These are phyloP conservation scores for Ogataea trehalophila DNA, from an alignment of 805 yeast species.

Conservation along the genomic window DNA sequence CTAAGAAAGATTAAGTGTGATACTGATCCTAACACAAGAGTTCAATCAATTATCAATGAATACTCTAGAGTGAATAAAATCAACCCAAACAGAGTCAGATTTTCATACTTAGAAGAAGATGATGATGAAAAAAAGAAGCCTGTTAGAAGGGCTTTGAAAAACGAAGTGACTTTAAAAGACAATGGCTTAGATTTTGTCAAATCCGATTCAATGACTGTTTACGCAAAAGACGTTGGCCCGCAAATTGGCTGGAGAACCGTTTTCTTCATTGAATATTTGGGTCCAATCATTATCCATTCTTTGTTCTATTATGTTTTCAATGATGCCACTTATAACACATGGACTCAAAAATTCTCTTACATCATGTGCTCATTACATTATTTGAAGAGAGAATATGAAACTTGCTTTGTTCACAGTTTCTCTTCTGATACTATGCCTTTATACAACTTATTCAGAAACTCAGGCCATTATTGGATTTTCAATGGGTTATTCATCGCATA, in stretches of 20 bases:
- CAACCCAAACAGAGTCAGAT: constrained; percentile 49
- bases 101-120: constrained; percentile 36
- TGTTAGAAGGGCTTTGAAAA: constrained; percentile 41
- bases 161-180: constrained; percentile 39
- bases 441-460: constrained; percentile 81
- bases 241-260: constrained; percentile 92
- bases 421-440: constrained; percentile 92
- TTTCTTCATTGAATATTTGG: constrained; percentile 81
- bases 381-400: constrained; percentile 83
- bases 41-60: constrained; percentile 35
- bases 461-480: constrained; percentile 88
- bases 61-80: constrained; percentile 36
- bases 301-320: constrained; percentile 48
- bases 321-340: constrained; percentile 37
- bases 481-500: constrained; percentile 53
- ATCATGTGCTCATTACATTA: constrained; percentile 68
- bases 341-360: constrained; percentile 51
- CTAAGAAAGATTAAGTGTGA: constrained; percentile 45
- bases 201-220: constrained; percentile 39
- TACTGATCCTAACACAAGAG: constrained; percentile 31
- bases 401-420: constrained; percentile 77
- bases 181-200: constrained; percentile 35
- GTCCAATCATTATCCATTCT: constrained; percentile 81
- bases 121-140: constrained; percentile 27
- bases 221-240: constrained; percentile 86